Percentiles rank a stretch among this genome's conserved stretches.
phyloP scores from a whole-genome alignment of 352 stramenopile species.

The Phytopythium vexans region DNA sequence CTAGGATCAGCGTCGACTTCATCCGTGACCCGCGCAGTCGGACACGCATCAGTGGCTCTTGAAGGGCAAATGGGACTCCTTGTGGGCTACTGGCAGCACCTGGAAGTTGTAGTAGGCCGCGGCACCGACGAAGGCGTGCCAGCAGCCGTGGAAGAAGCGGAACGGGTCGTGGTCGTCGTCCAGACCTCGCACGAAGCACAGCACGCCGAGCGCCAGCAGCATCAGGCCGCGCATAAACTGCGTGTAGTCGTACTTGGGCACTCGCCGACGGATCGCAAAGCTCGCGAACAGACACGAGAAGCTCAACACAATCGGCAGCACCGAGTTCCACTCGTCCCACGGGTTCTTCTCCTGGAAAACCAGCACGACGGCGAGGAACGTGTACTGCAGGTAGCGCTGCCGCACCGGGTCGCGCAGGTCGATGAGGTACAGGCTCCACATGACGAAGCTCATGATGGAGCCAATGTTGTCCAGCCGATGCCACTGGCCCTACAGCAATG shows the following conservation, averaged over 20 bases:
- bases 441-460: constrained; percentile 81
- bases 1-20: constrained; percentile 13
- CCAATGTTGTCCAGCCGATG: constrained; percentile 81
- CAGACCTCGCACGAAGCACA: constrained; percentile 59
- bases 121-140: constrained; percentile 70
- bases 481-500: constrained; percentile 51
- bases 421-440: constrained; percentile 77
- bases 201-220: constrained; percentile 39
- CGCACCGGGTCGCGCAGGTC: constrained; percentile 37
- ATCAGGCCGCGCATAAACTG: constrained; percentile 47
- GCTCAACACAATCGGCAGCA: constrained; percentile 39
- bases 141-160: constrained; percentile 81
- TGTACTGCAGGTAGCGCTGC: constrained; percentile 65
- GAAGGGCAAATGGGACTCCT: constrained; percentile 26
- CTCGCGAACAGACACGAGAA: constrained; percentile 41
- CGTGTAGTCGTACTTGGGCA: constrained; percentile 53
- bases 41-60: constrained; percentile 19
- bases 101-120: constrained; percentile 73
- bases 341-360: constrained; percentile 77
- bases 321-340: constrained; percentile 63
- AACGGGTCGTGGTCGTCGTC: constrained; percentile 76
- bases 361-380: constrained; percentile 58
- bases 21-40: not conserved
- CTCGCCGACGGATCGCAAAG: constrained; percentile 29
- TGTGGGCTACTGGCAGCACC: constrained; percentile 31